These are phyloP conservation scores for Magnolia sinica DNA, from an alignment of 164 flowering plant species.

Conservation along the genomic window DNA sequence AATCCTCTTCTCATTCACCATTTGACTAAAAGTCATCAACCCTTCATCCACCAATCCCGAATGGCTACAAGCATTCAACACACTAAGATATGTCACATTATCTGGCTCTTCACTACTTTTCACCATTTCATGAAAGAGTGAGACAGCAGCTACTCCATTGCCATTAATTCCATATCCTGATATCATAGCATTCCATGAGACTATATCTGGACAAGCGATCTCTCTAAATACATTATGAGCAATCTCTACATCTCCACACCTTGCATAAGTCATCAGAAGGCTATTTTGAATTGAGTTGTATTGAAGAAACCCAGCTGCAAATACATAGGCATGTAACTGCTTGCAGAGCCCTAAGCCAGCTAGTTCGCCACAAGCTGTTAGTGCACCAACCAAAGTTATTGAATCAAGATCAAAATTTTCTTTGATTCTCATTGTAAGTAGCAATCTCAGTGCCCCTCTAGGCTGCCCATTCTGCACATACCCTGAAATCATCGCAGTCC, in stretches of 20 bases:
- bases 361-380: constrained; percentile 31
- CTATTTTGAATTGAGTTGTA: constrained; percentile 29
- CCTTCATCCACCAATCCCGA: constrained; percentile 39
- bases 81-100: constrained; percentile 25
- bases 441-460: constrained; percentile 26
- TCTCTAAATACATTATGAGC: constrained; percentile 27
- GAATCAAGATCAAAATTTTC: constrained; percentile 22
- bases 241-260: constrained; percentile 22
- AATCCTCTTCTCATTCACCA: constrained; percentile 28
- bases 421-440: constrained; percentile 15
- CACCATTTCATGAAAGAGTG: constrained; percentile 34
- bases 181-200: constrained; percentile 42
- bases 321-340: constrained; percentile 34
- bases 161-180: constrained; percentile 44
- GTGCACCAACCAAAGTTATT: constrained; percentile 17
- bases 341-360: constrained; percentile 32
- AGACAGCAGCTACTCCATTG: constrained; percentile 30
- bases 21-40: constrained; percentile 27
- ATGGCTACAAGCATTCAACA: constrained; percentile 46
- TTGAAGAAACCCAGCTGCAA: constrained; percentile 23
- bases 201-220: constrained; percentile 24
- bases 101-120: constrained; percentile 24
- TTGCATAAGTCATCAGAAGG: constrained; percentile 23
- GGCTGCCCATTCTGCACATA: constrained; percentile 29
- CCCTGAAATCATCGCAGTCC: constrained; percentile 42